Evolutionary conservation across 2,329 filamentous ascomycete species (phyloP).

Genomic region (Fusarium armeniacum): DNA sequence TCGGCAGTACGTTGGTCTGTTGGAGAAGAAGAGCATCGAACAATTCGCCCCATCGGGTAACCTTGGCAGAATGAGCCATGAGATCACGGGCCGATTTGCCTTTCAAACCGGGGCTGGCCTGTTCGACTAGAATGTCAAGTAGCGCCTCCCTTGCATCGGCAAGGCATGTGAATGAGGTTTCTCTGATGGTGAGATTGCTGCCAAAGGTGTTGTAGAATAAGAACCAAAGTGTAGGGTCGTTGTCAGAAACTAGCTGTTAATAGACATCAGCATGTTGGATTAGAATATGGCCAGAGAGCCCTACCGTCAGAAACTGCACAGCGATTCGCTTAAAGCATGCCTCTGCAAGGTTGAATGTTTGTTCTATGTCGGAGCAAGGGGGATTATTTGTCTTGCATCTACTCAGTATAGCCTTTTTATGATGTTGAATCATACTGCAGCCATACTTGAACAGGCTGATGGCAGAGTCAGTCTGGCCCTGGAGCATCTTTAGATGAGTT

Average conservation of each 20-base stretch:
- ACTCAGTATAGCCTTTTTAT: background rate
- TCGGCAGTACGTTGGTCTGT: rapidly evolving
- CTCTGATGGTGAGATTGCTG: rapidly evolving
- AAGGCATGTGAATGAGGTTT: slow-evolving; percentile 10
- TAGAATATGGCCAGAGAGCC: rapidly evolving
- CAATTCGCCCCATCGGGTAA: slow-evolving; percentile 13
- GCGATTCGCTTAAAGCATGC: slow-evolving; percentile 28
- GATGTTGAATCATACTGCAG: slow-evolving; percentile 31
- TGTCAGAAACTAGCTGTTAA: slow-evolving; percentile 24
- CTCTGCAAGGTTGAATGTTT: background rate
- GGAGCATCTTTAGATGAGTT: slow-evolving; percentile 11
- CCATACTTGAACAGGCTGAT: slow-evolving; percentile 35
- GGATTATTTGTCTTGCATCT: rapidly evolving
- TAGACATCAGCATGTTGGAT: background rate
- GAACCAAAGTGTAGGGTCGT: background rate
- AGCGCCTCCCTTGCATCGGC: slow-evolving; percentile 20
- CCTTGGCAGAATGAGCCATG: slow-evolving; percentile 6
- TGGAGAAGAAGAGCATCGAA: slow-evolving; percentile 12
- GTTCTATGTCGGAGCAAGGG: background rate
- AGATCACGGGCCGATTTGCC: slow-evolving; percentile 5
- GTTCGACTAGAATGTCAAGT: slow-evolving; percentile 25
- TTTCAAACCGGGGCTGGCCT: slow-evolving; percentile 25
- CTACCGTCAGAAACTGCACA: slow-evolving; percentile 25
- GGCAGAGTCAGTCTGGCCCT: slow-evolving; percentile 32
- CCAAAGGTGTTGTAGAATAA: slow-evolving; percentile 12